phyloP scores from a whole-genome alignment of 768 basidiomycete genomes.

The Tulasnella sp. region DNA sequence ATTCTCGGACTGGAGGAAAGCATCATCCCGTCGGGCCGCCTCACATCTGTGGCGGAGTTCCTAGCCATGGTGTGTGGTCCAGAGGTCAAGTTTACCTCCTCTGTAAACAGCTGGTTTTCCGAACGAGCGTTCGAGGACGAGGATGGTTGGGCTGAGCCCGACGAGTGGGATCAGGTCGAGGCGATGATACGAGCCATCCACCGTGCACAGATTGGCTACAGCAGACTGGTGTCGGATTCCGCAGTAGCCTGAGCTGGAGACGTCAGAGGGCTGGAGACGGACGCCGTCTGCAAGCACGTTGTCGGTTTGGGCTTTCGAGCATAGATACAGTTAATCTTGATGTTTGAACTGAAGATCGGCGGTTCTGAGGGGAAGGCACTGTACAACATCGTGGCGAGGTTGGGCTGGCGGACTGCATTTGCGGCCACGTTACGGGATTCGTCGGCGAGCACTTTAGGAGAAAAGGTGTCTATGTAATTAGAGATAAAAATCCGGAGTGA shows the following conservation, averaged over 20 bases:
- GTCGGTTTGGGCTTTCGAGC: background rate
- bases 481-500: slow-evolving; percentile 11
- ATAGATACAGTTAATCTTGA: background rate
- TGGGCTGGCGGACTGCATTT: no score
- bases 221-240: background rate
- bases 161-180: background rate
- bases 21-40: background rate
- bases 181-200: background rate
- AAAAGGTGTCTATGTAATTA: background rate
- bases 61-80: background rate
- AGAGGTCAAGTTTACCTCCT: background rate
- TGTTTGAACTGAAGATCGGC: background rate
- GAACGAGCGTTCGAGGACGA: background rate
- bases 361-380: background rate
- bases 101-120: background rate
- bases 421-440: background rate
- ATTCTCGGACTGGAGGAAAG: background rate
- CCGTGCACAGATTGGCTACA: background rate
- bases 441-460: background rate
- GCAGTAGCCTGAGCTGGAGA: background rate
- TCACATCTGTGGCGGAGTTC: background rate
- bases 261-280: background rate
- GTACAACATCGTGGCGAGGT: no score
- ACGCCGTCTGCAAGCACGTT: background rate
- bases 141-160: background rate